These are phyloP conservation scores for Clitopilus passeckerianus DNA, from an alignment of 768 basidiomycete genomes.

Conservation along the genomic window DNA sequence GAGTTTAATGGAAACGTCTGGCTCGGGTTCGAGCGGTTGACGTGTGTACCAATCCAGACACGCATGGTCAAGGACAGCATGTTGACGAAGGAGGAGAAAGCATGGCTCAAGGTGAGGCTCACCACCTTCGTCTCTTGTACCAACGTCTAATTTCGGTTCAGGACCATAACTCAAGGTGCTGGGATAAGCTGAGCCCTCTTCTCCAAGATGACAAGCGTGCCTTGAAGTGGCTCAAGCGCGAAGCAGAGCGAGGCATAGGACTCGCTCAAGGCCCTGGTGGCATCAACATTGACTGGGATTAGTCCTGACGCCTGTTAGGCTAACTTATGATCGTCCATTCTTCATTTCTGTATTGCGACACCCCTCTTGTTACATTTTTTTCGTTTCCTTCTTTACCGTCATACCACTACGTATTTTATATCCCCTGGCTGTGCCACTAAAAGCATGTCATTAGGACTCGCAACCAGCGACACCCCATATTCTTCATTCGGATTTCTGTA, in stretches of 20 bases:
- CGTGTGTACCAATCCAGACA: conserved; percentile 91
- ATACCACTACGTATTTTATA: not conserved
- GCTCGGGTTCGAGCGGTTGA: conserved; percentile 90
- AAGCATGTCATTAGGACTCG: not conserved
- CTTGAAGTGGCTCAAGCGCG: conserved; percentile 73
- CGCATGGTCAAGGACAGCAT: conserved; percentile 81
- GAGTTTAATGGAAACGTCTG: conserved; percentile 72
- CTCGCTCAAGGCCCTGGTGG: conserved; percentile 66
- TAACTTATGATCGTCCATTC: not conserved
- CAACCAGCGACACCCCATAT: not conserved
- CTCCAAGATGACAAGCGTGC: conserved; percentile 79
- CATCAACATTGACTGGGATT: conserved; percentile 78
- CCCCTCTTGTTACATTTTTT: not conserved
- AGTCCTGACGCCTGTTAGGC: conserved; percentile 16
- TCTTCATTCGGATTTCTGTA: not conserved
- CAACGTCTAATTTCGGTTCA: not conserved
- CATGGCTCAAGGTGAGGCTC: conserved; percentile 71
- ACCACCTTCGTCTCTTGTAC: conserved; percentile 3
- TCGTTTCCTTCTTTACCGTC: not conserved
- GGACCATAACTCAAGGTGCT: conserved; percentile 80
- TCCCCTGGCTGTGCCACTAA: not conserved
- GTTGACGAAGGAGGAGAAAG: conserved; percentile 80
- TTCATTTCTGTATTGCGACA: not conserved
- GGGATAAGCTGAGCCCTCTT: conserved; percentile 55
- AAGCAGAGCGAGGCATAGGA: conserved; percentile 73